Base-by-base conservation (phyloP, 352 stramenopile species). In the Elongisporangium anandrum region DNA sequence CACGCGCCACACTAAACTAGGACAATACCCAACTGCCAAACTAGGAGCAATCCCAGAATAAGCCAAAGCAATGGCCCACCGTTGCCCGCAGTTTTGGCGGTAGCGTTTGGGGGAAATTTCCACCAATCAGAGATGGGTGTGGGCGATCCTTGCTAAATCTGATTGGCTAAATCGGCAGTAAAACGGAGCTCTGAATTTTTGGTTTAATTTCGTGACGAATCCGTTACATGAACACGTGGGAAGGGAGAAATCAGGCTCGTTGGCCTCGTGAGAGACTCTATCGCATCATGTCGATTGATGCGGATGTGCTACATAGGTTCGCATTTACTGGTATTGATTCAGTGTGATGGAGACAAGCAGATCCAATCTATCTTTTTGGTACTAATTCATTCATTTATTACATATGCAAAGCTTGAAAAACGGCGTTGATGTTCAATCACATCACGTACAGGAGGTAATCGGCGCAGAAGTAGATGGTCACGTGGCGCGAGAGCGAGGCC, bases 391-490 rank as follows among this genome's bases (percentile, higher is more conserved):
- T 45, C 34, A 45, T 45, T 45, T 45, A 45, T 45, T 45, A 45
- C 12, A 16, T 45, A 17, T 45, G 34, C 34, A 45, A 45, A 45
- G 34, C 34, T 45, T 3, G 34, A 45, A 45, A 45, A 38, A 38
- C 12, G 26, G 26, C 26, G 26, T 38, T 38, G 6, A 12, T 45
- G 10, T 45, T 12, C 34, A 45, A 0, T 50, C 29, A 57, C 26
- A 41, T 23, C 47, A 55, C 61, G 61, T 88, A 85, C 5, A 85
- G 65, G 52, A 90, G 52, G 61, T 87, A 77, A 39, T 91, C 73
- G 50, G 77, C 73, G 69, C 81, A 91, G 66, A 88, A 91, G 71
- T 79, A 91, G 49, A 88, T 65, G 23, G 79, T 83, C 50, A 85
- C 69, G 58, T 87, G 75, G 55, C 77, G 73, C 50, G 77, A 79